These are phyloP conservation scores for Nigrospora oryzae DNA, from an alignment of 2,329 filamentous ascomycete genomes.

Conservation along the genomic window DNA sequence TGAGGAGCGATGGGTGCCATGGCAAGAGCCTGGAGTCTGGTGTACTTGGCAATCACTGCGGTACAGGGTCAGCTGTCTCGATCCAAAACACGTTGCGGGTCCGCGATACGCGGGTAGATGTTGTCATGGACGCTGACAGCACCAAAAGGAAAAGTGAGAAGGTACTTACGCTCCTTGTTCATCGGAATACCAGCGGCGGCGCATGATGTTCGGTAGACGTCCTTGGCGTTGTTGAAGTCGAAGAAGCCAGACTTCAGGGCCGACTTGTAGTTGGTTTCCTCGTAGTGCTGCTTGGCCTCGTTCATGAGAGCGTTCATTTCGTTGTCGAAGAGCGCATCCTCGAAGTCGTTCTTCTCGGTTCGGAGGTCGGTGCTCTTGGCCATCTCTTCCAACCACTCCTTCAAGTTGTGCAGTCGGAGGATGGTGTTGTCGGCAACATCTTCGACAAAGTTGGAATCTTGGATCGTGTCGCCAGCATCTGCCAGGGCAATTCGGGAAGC, in stretches of 20 bases:
- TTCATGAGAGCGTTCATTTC: slow-evolving; percentile 80
- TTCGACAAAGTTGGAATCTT: slow-evolving; percentile 97
- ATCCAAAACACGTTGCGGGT: too few species aligned
- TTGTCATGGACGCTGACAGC: too few species aligned
- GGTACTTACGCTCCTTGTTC: slow-evolving; percentile 53
- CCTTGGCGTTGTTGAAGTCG: slow-evolving; percentile 80
- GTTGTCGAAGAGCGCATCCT: slow-evolving; percentile 86
- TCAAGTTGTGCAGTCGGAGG: slow-evolving; percentile 69
- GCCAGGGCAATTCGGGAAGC: slow-evolving; percentile 85
- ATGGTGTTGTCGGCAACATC: slow-evolving; percentile 88
- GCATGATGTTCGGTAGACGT: slow-evolving; percentile 82
- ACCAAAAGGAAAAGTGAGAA: too few species aligned
- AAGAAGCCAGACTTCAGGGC: slow-evolving; percentile 84
- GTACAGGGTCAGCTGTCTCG: too few species aligned
- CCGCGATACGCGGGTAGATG: too few species aligned
- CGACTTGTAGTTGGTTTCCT: slow-evolving; percentile 72
- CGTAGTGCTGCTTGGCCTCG: slow-evolving; percentile 72
- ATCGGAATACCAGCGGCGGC: slow-evolving; percentile 72
- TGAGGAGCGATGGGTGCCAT: slow-evolving; percentile 82
- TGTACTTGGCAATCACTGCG: slow-evolving; percentile 62
- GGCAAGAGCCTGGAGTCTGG: slow-evolving; percentile 78
- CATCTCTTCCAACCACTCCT: slow-evolving; percentile 89
- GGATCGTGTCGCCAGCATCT: slow-evolving; percentile 88
- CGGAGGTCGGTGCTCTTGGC: slow-evolving; percentile 67
- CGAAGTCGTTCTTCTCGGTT: slow-evolving; percentile 69